These are phyloP conservation scores for Ciborinia camelliae DNA, from an alignment of 2,329 filamentous ascomycete species.

Conservation along the genomic window DNA sequence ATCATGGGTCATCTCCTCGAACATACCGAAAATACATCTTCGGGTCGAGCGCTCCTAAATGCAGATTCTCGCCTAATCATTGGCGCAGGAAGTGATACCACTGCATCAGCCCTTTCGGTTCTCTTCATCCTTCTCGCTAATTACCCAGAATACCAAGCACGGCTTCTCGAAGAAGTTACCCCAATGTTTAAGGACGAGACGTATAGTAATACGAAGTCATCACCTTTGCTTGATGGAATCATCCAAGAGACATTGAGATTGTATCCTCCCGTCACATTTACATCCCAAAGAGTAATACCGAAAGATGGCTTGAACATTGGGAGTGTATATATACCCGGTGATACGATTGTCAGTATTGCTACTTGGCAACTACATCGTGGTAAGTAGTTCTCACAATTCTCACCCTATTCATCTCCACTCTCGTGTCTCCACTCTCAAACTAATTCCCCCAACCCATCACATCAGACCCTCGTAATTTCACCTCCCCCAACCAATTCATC, in stretches of 20 bases:
- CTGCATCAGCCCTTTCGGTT: constrained; percentile 40
- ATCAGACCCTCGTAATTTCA: constrained; percentile 19
- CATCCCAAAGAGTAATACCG: constrained; percentile 20
- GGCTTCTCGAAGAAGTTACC: constrained; percentile 24
- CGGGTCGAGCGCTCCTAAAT: constrained; percentile 15
- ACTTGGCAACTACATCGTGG: constrained; percentile 23
- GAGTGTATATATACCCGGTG: not conserved
- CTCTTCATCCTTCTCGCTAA: constrained; percentile 40
- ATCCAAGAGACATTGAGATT: constrained; percentile 27
- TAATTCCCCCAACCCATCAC: not conserved
- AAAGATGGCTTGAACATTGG: not conserved
- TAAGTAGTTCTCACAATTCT: constrained; percentile 3
- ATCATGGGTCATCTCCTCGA: constrained; percentile 25
- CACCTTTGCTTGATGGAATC: constrained; percentile 12
- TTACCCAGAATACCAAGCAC: constrained; percentile 18
- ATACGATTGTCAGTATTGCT: constrained; percentile 19
- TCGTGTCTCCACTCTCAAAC: not conserved
- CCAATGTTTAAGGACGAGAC: constrained; percentile 16
- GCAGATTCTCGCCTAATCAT: constrained; percentile 36
- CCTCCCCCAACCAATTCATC: constrained; percentile 32
- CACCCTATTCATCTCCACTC: not conserved
- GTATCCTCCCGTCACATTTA: constrained; percentile 21
- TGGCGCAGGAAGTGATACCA: constrained; percentile 44
- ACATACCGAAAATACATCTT: constrained; percentile 18
- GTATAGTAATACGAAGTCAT: constrained; percentile 16